These are phyloP conservation scores for Kodamaea hsintzibuensis DNA, from an alignment of 805 yeast species.

Conservation along the genomic window DNA sequence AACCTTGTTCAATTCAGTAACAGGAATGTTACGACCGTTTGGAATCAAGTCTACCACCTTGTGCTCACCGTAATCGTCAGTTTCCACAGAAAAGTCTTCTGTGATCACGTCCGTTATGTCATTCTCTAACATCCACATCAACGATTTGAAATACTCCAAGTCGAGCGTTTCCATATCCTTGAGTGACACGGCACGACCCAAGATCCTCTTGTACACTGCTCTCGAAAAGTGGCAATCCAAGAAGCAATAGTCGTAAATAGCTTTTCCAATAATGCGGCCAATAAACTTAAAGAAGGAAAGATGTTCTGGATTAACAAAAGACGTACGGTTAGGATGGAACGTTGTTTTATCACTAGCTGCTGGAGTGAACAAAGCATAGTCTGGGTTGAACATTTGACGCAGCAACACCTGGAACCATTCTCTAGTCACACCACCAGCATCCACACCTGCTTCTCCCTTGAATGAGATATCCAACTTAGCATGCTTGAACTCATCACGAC, in stretches of 20 bases:
- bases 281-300: slow-evolving; percentile 89
- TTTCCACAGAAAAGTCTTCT: slow-evolving; percentile 90
- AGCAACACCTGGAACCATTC: slow-evolving; percentile 97
- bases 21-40: slow-evolving; percentile 79
- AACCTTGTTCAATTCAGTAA: slow-evolving; percentile 85
- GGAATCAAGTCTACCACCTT: slow-evolving; percentile 80
- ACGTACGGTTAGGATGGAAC: slow-evolving; percentile 91
- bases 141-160: slow-evolving; percentile 85
- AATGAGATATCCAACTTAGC: slow-evolving; percentile 79
- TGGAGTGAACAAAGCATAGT: slow-evolving; percentile 87
- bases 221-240: slow-evolving; percentile 94
- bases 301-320: slow-evolving; percentile 92
- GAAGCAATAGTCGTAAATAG: slow-evolving; percentile 81
- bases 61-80: slow-evolving; percentile 91
- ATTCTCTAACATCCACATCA: slow-evolving; percentile 95
- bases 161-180: slow-evolving; percentile 95
- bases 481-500: slow-evolving; percentile 68
- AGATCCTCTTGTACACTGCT: slow-evolving; percentile 86
- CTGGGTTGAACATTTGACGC: slow-evolving; percentile 94
- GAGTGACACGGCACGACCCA: slow-evolving; percentile 77
- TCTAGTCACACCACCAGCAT: slow-evolving; percentile 96
- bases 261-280: slow-evolving; percentile 93
- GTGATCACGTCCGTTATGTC: slow-evolving; percentile 94
- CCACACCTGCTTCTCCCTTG: slow-evolving; percentile 93
- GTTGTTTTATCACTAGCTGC: slow-evolving; percentile 91